These are phyloP conservation scores for Spinacia oleracea DNA, from an alignment of 179 eudicot genomes.

Conservation along the genomic window DNA sequence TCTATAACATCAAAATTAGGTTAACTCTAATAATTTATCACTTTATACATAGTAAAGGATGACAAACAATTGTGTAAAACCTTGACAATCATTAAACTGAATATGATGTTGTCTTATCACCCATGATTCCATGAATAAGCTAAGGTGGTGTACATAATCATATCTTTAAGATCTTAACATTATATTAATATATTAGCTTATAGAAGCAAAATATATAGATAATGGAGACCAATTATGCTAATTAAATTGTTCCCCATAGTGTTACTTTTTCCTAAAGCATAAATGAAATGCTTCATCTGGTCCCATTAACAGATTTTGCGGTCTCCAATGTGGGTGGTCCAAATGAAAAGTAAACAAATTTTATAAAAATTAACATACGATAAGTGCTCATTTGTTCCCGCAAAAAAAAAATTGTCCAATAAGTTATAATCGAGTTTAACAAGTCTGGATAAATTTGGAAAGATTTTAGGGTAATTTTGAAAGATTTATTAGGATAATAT, in stretches of 20 bases:
- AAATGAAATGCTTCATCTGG: conserved; percentile 1
- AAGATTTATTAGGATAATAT: too few species aligned
- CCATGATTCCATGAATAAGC: too few species aligned
- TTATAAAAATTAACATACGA: neutral
- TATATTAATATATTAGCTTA: neutral
- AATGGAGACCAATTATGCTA: conserved; percentile 6
- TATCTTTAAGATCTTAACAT: conserved; percentile 22
- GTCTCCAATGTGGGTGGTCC: conserved; percentile 29
- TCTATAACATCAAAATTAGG: neutral
- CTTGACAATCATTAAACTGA: neutral
- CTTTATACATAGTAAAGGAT: too few species aligned
- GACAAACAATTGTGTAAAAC: too few species aligned
- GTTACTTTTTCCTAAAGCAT: conserved; percentile 11
- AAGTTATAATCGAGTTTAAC: too few species aligned
- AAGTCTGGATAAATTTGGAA: too few species aligned
- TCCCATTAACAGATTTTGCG: conserved; percentile 5
- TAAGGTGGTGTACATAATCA: conserved; percentile 9
- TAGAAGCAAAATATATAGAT: neutral
- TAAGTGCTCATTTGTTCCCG: too few species aligned
- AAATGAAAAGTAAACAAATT: conserved; percentile 5
- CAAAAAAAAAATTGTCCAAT: too few species aligned
- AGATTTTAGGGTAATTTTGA: too few species aligned
- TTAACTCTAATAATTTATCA: too few species aligned
- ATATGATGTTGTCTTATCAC: conserved; percentile 9
- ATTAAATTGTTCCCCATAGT: neutral